Evolutionary conservation across 2,329 filamentous ascomycete genomes (phyloP), one percentile per base, ranked within the genome.

Genomic region (Colletotrichum chrysophilum): DNA sequence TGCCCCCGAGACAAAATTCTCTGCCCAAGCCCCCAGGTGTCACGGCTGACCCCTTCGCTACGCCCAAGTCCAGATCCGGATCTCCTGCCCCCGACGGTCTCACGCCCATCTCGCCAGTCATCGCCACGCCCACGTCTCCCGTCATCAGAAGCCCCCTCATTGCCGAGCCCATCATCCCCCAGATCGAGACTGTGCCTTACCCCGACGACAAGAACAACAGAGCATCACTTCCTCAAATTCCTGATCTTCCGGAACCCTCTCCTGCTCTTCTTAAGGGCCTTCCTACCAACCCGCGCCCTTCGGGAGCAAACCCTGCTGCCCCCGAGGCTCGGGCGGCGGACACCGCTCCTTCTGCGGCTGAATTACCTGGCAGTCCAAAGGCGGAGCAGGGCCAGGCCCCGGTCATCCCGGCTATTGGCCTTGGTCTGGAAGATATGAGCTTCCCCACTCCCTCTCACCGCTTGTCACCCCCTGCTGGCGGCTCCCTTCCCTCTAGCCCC

Each of bases 1-100:
- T 70, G 38, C 85, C 86, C 74, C 81, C 83, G 30, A 86, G 85
- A 4, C 84, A 87, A 71, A 88, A 87, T 76, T 90, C 89, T 0
- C 79, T 88, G 21, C 86, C 87, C 21, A 85, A 85, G 78, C 85
- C 30, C 83, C 85, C 52, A 66, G 82, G 14, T 80, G 84, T 18
- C 77, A 83, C 30, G 81, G 77, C 78, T 12, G 80, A 87, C 70
- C 85, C 83, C 7, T 87, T 85, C 69, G 81, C 79, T 13, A 84
- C 83, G 5, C 85, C 83, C 28, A 80, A 79, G 60, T 77, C 80
- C 38, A 67, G 76, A 32, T 77, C 76, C 14, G 71, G 75, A 52
- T 76, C 76, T 34, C 56, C 76, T 14, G 38, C 66, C 12, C 68
- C 68, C 24, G 72, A 75, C 8, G 64, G 48, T 36, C 32, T 70